These are phyloP conservation scores for Plasmodium relictum DNA, from an alignment of 169 alveolate species.

Conservation along the genomic window DNA sequence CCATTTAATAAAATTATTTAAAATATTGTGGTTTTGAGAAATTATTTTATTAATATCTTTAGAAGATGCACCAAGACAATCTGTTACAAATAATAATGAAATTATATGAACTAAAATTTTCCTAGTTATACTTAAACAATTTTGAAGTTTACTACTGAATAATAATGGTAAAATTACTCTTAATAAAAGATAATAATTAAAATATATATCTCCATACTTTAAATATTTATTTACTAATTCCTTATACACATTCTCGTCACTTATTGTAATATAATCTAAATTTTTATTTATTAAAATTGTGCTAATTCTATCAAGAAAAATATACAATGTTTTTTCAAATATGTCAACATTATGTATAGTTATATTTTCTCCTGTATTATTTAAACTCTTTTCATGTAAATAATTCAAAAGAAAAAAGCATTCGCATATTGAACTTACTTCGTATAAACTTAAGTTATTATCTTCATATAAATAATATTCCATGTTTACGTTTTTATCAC, in stretches of 20 bases:
- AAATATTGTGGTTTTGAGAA: not conserved
- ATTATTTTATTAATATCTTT: not conserved
- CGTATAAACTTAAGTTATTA: conserved; percentile 32
- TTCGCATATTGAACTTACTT: conserved; percentile 66
- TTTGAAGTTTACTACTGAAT: conserved; percentile 4
- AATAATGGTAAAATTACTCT: conserved; percentile 31
- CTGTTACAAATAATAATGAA: conserved; percentile 15
- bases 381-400: not conserved
- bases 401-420: conserved; percentile 46
- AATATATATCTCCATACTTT: conserved; percentile 8
- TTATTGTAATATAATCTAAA: not conserved
- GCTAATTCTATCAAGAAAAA: conserved; percentile 25
- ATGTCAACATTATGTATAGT: conserved; percentile 17
- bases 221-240: conserved; percentile 1
- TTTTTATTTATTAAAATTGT: not conserved
- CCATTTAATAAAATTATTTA: conserved; percentile 36
- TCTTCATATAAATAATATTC: not conserved
- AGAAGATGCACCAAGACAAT: not conserved
- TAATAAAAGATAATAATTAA: conserved; percentile 53
- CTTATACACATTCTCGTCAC: conserved; percentile 7
- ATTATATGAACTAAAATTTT: conserved; percentile 13
- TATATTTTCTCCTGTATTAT: not conserved
- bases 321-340: conserved; percentile 49
- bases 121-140: conserved; percentile 18
- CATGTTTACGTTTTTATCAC: not conserved